Evolutionary conservation across 495 filamentous ascomycete species (phyloP), one percentile per base, ranked within the genome.

Genomic region (Neurospora cerealis): DNA sequence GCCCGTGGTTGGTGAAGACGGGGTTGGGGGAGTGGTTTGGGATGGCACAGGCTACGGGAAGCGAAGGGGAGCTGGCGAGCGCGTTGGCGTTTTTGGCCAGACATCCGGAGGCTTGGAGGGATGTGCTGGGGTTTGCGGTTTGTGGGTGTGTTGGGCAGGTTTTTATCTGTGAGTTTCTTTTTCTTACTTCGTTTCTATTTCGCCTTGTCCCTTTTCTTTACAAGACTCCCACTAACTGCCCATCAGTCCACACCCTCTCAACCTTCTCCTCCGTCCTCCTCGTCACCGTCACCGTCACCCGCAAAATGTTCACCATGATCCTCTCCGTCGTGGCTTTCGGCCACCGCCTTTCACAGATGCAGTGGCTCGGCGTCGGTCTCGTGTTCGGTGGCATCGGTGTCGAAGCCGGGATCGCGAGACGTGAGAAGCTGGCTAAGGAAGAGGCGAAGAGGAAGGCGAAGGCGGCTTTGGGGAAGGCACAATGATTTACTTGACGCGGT

Each of bases 251-350:
- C 83, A 97, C 96, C 0, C 88, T 99, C 42, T 91, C 93, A 17
- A 91, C 91, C 44, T 99, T 99, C 84, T 96, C 93, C 41, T 94
- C 91, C 10, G 86, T 99, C 72, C 87, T 98, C 70, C 90, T 99
- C 37, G 96, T 98, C 15, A 99, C 96, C 11, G 94, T 99, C 0
- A 99, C 95, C 3, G 96, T 99, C 13, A 99, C 96, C 62, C 87
- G 96, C 75, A 99, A 99, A 85, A 99, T 99, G 96, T 87, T 98
- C 79, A 98, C 94, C 73, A 99, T 99, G 96, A 92, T 98, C 74
- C 87, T 99, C 60, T 95, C 92, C 74, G 96, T 99, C 36, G 85
- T 98, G 71, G 93, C 92, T 85, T 99, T 98, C 82, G 96, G 96
- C 38, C 96, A 99, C 80, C 88, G 87, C 70, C 85, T 99, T 71